These are phyloP conservation scores for Trichoderma sp. DNA, from an alignment of 2,329 filamentous ascomycete genomes.

Conservation along the genomic window DNA sequence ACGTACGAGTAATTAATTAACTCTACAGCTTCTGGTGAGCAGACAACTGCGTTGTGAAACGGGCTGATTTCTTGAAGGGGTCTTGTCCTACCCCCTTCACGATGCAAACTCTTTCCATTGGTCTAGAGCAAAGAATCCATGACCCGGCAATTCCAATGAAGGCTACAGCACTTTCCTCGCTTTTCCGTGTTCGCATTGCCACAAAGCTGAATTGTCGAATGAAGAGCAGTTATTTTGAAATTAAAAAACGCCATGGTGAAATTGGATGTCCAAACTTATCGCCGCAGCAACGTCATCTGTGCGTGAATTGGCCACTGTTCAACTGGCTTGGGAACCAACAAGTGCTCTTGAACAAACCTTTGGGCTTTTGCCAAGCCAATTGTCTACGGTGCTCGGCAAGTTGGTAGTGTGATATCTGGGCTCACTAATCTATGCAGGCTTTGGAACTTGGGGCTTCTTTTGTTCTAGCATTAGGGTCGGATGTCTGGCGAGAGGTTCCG, in stretches of 20 bases:
- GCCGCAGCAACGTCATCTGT: background rate
- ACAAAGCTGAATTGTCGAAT: background rate
- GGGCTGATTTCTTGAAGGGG: slow-evolving; percentile 9
- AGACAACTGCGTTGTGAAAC: background rate
- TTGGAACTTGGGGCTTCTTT: background rate
- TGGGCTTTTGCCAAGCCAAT: background rate
- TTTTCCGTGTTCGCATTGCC: background rate
- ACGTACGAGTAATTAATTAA: too few relatives aligned
- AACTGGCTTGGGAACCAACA: background rate
- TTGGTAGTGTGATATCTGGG: background rate
- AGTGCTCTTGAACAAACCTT: background rate
- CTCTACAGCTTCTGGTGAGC: background rate
- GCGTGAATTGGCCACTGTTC: background rate
- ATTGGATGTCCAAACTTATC: background rate
- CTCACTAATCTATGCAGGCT: background rate
- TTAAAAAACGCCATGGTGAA: background rate
- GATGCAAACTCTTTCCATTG: background rate
- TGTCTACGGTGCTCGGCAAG: background rate
- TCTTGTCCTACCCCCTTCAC: background rate
- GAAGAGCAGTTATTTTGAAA: background rate
- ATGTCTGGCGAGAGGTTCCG: background rate
- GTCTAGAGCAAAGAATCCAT: background rate
- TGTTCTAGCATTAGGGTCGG: background rate
- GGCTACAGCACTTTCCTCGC: background rate
- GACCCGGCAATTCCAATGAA: background rate